phyloP scores from a whole-genome alignment of 768 basidiomycete genomes.

The Sarcodon sp. region DNA sequence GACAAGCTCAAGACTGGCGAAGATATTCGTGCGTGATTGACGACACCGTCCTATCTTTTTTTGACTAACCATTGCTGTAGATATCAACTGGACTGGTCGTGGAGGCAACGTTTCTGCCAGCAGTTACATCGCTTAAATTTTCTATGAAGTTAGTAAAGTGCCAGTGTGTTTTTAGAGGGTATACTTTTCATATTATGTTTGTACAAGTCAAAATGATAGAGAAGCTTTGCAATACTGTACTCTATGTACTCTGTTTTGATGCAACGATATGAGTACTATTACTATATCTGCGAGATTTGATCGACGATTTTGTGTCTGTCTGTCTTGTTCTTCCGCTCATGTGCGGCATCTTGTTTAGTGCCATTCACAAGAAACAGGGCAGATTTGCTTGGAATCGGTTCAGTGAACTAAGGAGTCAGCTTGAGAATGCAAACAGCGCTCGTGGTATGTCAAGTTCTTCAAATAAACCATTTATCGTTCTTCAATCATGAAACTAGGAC shows the following conservation, averaged over 20 bases:
- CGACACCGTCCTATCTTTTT: background rate
- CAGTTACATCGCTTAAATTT: slow-evolving; percentile 56
- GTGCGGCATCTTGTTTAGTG: slow-evolving; percentile 61
- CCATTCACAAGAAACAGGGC: slow-evolving; percentile 2
- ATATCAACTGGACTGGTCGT: slow-evolving; percentile 98
- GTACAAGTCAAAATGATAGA: no score
- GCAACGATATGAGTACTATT: no score
- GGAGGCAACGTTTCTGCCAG: slow-evolving; percentile 90
- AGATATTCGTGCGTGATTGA: slow-evolving; percentile 67
- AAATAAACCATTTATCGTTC: background rate
- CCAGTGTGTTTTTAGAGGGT: no score
- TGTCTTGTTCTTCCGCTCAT: slow-evolving; percentile 18
- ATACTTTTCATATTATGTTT: no score
- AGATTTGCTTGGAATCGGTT: slow-evolving; percentile 8
- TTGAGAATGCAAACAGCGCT: slow-evolving; percentile 37
- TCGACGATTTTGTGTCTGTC: no score
- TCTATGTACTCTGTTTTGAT: no score
- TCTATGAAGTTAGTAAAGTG: background rate
- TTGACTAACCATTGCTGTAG: slow-evolving; percentile 21
- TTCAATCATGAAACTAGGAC: slow-evolving; percentile 30
- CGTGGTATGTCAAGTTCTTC: slow-evolving; percentile 33
- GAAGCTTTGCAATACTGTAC: no score
- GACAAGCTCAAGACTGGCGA: slow-evolving; percentile 62
- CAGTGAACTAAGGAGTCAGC: slow-evolving; percentile 13
- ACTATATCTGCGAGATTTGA: no score